Evolutionary conservation across 768 basidiomycete genomes (phyloP).

Genomic region (Clathrus columnatus): DNA sequence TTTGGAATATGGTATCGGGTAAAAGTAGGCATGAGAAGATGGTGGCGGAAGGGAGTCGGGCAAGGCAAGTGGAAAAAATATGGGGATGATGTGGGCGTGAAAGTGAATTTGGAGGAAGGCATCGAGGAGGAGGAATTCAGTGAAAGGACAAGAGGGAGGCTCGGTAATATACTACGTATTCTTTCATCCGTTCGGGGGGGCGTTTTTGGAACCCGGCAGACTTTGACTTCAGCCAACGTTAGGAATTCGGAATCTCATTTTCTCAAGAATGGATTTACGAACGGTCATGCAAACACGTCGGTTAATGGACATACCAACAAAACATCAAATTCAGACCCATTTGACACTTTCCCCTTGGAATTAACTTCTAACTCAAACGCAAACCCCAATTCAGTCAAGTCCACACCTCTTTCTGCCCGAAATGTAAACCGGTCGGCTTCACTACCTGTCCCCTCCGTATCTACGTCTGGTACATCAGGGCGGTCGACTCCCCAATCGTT

Average conservation of each 20-base stretch:
- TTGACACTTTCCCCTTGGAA: neutral
- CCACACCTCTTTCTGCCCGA: neutral
- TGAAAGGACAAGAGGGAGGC: neutral
- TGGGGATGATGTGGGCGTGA: neutral
- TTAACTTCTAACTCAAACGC: neutral
- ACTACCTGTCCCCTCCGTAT: neutral
- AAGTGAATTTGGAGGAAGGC: neutral
- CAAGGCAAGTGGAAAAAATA: neutral
- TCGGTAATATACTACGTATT: neutral
- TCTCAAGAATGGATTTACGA: too few relatives aligned
- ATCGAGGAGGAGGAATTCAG: neutral
- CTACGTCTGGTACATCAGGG: neutral
- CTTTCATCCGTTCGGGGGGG: neutral
- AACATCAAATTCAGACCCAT: neutral
- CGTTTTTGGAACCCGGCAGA: neutral
- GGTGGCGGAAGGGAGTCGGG: neutral
- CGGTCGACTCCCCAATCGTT: neutral
- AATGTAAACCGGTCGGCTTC: neutral
- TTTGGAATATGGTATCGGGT: conserved; percentile 1
- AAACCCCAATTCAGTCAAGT: neutral
- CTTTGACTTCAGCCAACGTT: neutral
- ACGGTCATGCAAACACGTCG: neutral
- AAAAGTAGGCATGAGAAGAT: neutral
- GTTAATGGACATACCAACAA: neutral
- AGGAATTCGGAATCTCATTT: neutral